A percentile compares a stretch with the other conserved stretches of the same genome.
Conservation (phyloP, 345 rosid species). For the Populus davidiana region DNA sequence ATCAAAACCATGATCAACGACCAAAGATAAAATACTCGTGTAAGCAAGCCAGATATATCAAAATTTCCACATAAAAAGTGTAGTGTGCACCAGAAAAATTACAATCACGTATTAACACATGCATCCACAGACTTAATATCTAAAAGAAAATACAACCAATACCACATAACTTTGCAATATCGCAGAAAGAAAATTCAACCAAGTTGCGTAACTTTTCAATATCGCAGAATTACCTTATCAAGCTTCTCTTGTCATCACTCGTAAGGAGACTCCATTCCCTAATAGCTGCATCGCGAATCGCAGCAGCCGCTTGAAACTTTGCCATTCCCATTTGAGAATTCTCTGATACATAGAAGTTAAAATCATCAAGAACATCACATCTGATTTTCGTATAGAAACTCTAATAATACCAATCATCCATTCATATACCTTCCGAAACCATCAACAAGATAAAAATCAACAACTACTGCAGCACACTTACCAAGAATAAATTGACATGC, state of each 20-base stretch:
- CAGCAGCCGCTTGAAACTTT: conserved; percentile 95
- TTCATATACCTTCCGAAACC: not conserved
- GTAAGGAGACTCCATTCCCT: conserved; percentile 92
- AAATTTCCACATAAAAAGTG: no score
- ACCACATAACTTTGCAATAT: not conserved
- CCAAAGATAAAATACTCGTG: not conserved
- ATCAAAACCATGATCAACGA: not conserved
- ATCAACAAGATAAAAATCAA: not conserved
- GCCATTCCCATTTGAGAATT: conserved; percentile 91
- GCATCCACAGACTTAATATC: no score
- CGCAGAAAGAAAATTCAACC: not conserved
- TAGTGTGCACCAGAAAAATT: no score
- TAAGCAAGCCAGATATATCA: no score
- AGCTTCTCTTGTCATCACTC: conserved; percentile 62
- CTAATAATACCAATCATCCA: not conserved
- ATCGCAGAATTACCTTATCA: conserved; percentile 53
- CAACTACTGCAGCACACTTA: conserved; percentile 23
- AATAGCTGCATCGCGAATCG: conserved; percentile 89
- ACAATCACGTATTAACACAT: no score
- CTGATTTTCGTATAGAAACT: not conserved
- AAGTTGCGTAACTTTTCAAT: not conserved
- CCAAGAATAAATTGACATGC: conserved; percentile 87
- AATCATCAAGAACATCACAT: no score
- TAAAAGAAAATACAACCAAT: no score
- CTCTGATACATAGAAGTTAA: conserved; percentile 42